A percentile compares a stretch with the other conserved stretches of the same genome.
Conservation (phyloP, 345 rosid species). For the Lepidium africanum region DNA sequence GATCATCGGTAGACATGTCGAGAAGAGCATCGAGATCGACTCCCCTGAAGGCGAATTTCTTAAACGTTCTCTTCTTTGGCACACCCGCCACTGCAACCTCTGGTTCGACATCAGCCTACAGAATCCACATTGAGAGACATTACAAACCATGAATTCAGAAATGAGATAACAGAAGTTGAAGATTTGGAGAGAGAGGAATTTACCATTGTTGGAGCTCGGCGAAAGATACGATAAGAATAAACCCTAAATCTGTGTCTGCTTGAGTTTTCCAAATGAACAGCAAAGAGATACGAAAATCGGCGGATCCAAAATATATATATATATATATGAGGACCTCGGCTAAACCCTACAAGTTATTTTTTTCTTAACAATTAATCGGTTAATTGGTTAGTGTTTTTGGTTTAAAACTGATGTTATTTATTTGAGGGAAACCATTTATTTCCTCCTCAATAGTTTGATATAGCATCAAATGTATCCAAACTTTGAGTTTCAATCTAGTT, state of each 20-base stretch:
- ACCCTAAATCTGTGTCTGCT: neutral
- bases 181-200: neutral
- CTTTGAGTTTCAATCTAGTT: too few species aligned
- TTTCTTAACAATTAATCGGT: too few species aligned
- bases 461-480: too few species aligned
- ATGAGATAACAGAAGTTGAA: neutral
- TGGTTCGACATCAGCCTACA: constrained; percentile 34
- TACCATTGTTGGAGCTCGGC: constrained; percentile 2
- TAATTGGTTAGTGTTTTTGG: too few species aligned
- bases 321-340: neutral
- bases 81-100: constrained; percentile 38
- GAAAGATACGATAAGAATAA: neutral
- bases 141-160: neutral
- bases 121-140: neutral
- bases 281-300: neutral
- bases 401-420: too few species aligned
- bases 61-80: constrained; percentile 63
- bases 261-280: neutral
- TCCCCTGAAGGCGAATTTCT: constrained; percentile 67
- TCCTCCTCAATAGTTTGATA: too few species aligned
- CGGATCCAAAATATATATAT: neutral
- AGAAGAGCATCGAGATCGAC: constrained; percentile 53
- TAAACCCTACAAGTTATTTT: neutral
- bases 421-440: too few species aligned
- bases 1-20: constrained; percentile 40